These are phyloP conservation scores for Sistotremastrum suecicum DNA, from an alignment of 768 basidiomycete species.

Conservation along the genomic window DNA sequence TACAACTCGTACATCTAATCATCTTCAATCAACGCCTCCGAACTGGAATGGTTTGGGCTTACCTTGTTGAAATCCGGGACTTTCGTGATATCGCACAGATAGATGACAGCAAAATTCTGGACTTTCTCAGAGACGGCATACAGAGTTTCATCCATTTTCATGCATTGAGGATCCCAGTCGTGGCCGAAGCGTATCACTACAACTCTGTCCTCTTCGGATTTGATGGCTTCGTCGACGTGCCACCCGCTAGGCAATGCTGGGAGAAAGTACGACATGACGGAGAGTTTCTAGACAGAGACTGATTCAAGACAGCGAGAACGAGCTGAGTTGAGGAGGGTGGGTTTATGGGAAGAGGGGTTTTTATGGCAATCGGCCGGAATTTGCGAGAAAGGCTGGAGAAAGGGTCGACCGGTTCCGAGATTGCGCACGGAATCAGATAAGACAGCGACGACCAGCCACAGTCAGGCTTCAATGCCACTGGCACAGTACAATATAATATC, in stretches of 20 bases:
- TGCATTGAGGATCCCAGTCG: constrained; percentile 88
- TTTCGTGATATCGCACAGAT: constrained; percentile 86
- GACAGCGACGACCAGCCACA: too few species aligned
- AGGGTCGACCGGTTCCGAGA: too few species aligned
- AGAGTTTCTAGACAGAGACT: background rate
- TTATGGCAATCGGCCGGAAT: too few species aligned
- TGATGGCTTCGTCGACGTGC: constrained; percentile 99
- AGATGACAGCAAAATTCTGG: constrained; percentile 97
- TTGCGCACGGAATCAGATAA: too few species aligned
- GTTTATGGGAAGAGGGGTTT: too few species aligned
- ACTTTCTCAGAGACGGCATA: constrained; percentile 89
- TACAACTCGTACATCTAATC: constrained; percentile 96
- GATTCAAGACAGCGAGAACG: too few species aligned
- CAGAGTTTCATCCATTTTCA: constrained; percentile 98
- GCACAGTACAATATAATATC: too few species aligned
- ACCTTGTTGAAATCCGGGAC: constrained; percentile 99
- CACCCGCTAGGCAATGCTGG: constrained; percentile 85
- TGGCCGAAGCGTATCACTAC: constrained; percentile 93
- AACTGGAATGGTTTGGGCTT: constrained; percentile 7
- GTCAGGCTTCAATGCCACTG: too few species aligned
- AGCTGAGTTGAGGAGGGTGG: too few species aligned
- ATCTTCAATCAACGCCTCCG: background rate
- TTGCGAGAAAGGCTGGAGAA: too few species aligned
- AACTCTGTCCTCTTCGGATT: constrained; percentile 91
- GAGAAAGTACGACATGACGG: constrained; percentile 73